Conservation (phyloP, 2,329 filamentous ascomycete genomes). For the Nigrograna mackinnonii region DNA sequence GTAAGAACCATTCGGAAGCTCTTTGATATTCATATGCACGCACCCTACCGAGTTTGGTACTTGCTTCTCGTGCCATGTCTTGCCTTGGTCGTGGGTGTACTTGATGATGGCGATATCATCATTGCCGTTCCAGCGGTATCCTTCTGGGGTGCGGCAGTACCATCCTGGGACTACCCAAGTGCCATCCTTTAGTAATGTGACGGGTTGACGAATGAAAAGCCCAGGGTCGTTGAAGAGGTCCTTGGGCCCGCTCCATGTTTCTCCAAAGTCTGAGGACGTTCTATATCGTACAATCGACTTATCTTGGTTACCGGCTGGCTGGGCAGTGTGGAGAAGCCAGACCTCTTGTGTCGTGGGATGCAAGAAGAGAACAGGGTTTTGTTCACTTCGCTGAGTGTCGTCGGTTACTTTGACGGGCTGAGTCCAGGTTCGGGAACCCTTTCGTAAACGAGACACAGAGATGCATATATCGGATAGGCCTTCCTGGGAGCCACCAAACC, state of each 20-base stretch:
- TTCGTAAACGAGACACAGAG: conserved; percentile 43
- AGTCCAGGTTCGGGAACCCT: conserved; percentile 35
- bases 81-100: conserved; percentile 42
- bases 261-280: conserved; percentile 39
- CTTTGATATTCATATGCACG: conserved; percentile 51
- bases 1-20: conserved; percentile 29
- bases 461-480: conserved; percentile 50
- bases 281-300: conserved; percentile 44
- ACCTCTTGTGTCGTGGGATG: conserved; percentile 37
- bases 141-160: conserved; percentile 46
- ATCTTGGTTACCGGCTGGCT: conserved; percentile 50
- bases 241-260: conserved; percentile 40
- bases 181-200: conserved; percentile 40
- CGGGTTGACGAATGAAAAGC: conserved; percentile 48
- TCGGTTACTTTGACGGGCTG: conserved; percentile 41
- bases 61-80: conserved; percentile 44
- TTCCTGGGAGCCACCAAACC: conserved; percentile 53
- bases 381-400: conserved; percentile 47
- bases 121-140: conserved; percentile 49
- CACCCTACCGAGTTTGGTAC: conserved; percentile 43
- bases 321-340: conserved; percentile 51
- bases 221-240: conserved; percentile 42
- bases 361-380: conserved; percentile 50
- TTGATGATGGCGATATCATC: conserved; percentile 48
- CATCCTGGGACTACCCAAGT: conserved; percentile 50